Base-by-base conservation (phyloP, 768 basidiomycete species). In the Termitomyces sp. region DNA sequence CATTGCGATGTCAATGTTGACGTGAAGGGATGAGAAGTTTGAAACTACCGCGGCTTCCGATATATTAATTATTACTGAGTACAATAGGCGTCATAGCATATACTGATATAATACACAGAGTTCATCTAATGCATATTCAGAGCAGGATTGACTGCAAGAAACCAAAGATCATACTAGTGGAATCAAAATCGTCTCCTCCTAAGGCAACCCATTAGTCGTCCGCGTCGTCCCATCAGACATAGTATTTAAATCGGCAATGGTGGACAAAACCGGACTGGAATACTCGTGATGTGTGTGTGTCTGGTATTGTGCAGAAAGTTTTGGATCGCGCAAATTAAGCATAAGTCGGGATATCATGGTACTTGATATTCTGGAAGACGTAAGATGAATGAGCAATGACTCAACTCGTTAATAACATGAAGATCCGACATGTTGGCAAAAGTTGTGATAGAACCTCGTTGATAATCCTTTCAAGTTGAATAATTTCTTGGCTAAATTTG, bases 331-430 rank as follows among this genome's bases (percentile, higher is more conserved):
- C 6, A 72, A 59, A 58, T 72, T 71, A 6, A 72, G 62, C 62
- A 70, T 68, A 45, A 71, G 68, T n/a, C 71, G 65, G 10, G 70
- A 69, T 47, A 69, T 65, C 68, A 70, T 67, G 18, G 63, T 65
- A 4, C 70, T 71, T 47, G 71, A 70, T 24, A 70, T 61, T 47
- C 69, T 72, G 45, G 13, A 18, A 35, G 16, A n/a, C 69, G 40
- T 20, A 18, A 35, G 9, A n/a, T 43, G 1, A 24, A 38, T 45
- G 38, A 49, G 49, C 44, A 28, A 14, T 6, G 7, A 32, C 26
- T 3, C 12, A 18, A 14, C 42, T 22, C 6, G 18, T 49, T 32
- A 20, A 35, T 49, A 10, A 22, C 30, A 49, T 48, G 7, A 58
- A 33, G 9, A 30, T 35, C 61, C 18, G 54, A 68, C 67, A 66